A percentile compares a stretch with the other conserved stretches of the same genome.
Evolutionary conservation across 805 yeast species (phyloP).

Genomic region (Nakazawaea peltata): DNA sequence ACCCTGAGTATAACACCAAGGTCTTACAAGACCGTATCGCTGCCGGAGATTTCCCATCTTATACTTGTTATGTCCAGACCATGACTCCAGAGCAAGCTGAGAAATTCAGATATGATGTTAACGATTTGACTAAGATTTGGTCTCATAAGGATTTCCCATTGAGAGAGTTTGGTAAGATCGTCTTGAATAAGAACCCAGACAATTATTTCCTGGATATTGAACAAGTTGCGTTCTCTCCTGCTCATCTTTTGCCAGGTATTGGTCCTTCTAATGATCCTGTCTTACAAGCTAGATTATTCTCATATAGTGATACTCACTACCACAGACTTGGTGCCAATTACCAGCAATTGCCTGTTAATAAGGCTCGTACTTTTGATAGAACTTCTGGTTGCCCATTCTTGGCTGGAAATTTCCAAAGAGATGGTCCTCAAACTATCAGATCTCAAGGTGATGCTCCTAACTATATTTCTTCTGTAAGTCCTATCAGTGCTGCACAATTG

Average conservation of each 20-base stretch:
- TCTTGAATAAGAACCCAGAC: slow-evolving; percentile 45
- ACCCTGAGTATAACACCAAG: slow-evolving; percentile 40
- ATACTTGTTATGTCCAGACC: slow-evolving; percentile 48
- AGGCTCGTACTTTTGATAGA: slow-evolving; percentile 24
- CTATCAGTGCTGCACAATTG: slow-evolving; percentile 18
- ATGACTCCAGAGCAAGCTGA: slow-evolving; percentile 53
- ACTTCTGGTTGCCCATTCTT: slow-evolving; percentile 39
- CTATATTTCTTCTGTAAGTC: slow-evolving; percentile 36
- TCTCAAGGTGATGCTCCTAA: slow-evolving; percentile 44
- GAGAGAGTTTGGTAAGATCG: slow-evolving; percentile 46
- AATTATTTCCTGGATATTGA: slow-evolving; percentile 44
- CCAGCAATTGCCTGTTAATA: slow-evolving; percentile 59
- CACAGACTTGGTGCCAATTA: slow-evolving; percentile 67
- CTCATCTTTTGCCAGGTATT: slow-evolving; percentile 67
- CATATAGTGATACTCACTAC: slow-evolving; percentile 72
- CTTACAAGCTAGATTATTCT: slow-evolving; percentile 66
- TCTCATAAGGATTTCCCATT: slow-evolving; percentile 49
- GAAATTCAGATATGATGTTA: slow-evolving; percentile 36
- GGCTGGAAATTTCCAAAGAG: slow-evolving; percentile 44
- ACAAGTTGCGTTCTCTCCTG: slow-evolving; percentile 62
- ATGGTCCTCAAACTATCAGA: slow-evolving; percentile 46
- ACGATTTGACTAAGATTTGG: slow-evolving; percentile 52
- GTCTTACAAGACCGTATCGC: slow-evolving; percentile 36
- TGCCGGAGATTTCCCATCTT: slow-evolving; percentile 41
- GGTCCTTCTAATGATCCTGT: slow-evolving; percentile 76